These are phyloP conservation scores for Apiotrichum gracile DNA, from an alignment of 1,284 basidiomycete species.

Conservation along the genomic window DNA sequence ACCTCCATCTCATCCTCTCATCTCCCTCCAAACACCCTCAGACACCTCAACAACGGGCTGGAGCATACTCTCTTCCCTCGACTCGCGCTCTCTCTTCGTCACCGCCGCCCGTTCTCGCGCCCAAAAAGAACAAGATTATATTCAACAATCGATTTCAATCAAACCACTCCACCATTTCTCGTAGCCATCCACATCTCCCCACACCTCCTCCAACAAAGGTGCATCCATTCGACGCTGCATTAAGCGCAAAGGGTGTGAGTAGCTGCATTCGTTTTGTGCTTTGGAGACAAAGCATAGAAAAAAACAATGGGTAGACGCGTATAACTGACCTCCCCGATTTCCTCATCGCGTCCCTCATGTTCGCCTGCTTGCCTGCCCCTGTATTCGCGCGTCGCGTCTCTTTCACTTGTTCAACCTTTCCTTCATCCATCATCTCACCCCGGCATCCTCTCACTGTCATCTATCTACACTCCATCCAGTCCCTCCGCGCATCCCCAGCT, in stretches of 20 bases:
- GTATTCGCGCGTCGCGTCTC: conserved; percentile 4
- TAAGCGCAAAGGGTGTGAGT: no score
- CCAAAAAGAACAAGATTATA: no score
- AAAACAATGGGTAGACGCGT: not conserved
- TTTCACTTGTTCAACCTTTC: not conserved
- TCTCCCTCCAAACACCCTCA: not conserved
- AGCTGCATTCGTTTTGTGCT: no score
- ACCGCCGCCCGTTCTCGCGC: not conserved
- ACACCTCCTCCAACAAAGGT: no score
- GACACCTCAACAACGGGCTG: no score
- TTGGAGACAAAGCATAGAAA: not conserved
- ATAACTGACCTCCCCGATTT: not conserved
- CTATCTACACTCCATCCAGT: not conserved
- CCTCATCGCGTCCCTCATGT: not conserved
- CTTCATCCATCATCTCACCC: not conserved
- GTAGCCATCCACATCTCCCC: no score
- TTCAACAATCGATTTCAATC: no score
- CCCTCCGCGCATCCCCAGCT: not conserved
- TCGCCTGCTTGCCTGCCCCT: not conserved
- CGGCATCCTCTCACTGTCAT: no score
- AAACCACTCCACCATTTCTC: no score
- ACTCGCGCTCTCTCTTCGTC: not conserved
- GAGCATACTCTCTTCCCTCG: no score
- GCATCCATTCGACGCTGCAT: no score
- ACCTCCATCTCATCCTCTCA: not conserved